A percentile compares a stretch with the other conserved stretches of the same genome.
These are phyloP conservation scores for Strobilomyces echinocephalus DNA, from an alignment of 768 basidiomycete species.

Conservation along the genomic window DNA sequence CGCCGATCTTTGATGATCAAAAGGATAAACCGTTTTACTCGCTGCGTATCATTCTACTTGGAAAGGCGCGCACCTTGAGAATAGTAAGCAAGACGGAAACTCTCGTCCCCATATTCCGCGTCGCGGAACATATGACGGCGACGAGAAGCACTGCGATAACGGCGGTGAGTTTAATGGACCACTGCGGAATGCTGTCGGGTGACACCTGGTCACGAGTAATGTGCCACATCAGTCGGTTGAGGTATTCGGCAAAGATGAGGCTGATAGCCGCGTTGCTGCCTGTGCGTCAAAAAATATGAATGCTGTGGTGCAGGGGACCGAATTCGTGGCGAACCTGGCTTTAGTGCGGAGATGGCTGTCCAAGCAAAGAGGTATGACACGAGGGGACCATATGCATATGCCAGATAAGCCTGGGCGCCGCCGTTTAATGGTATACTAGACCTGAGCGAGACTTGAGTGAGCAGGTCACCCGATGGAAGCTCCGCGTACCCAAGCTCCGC, in stretches of 20 bases:
- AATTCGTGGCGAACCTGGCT: slow-evolving; percentile 55
- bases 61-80: slow-evolving; percentile 58
- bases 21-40: not conserved
- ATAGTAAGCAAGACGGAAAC: slow-evolving; percentile 83
- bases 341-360: slow-evolving; percentile 87
- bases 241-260: slow-evolving; percentile 87
- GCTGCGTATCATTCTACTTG: not conserved
- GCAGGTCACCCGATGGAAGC: not conserved
- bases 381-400: slow-evolving; percentile 83
- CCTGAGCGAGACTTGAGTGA: slow-evolving; percentile 6
- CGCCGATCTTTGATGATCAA: slow-evolving; percentile 44
- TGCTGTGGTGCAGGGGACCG: not conserved
- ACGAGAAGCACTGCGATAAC: slow-evolving; percentile 66
- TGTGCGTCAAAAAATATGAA: slow-evolving; percentile 20
- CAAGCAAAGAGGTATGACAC: slow-evolving; percentile 91
- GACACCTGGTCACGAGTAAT: slow-evolving; percentile 65
- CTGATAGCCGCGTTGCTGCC: slow-evolving; percentile 80
- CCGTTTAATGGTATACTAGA: slow-evolving; percentile 40
- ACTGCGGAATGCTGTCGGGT: slow-evolving; percentile 76
- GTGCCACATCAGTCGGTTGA: slow-evolving; percentile 85
- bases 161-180: slow-evolving; percentile 89
- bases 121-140: slow-evolving; percentile 72
- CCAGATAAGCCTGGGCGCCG: slow-evolving; percentile 74
- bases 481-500: slow-evolving; percentile 78
- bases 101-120: slow-evolving; percentile 72